Conservation (phyloP, 2,329 filamentous ascomycete genomes). For the Monosporascus sp. region DNA sequence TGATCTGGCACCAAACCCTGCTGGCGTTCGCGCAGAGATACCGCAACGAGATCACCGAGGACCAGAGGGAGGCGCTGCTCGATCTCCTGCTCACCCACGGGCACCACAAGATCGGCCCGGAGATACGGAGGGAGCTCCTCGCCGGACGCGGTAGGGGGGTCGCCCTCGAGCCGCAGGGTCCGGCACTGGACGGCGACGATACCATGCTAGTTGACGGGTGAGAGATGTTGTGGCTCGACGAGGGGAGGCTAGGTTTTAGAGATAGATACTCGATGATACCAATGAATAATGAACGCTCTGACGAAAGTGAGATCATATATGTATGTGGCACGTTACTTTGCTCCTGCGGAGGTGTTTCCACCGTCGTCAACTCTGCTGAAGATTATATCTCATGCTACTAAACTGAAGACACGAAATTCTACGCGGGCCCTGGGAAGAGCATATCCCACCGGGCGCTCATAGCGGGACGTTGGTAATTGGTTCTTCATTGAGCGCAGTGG, state of each 20-base stretch:
- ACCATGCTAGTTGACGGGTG: slow-evolving; percentile 70
- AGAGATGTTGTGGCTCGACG: neutral
- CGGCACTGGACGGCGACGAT: slow-evolving; percentile 70
- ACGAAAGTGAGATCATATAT: neutral
- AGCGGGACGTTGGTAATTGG: no score
- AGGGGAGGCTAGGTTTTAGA: neutral
- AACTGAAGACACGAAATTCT: no score
- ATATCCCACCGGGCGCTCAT: no score
- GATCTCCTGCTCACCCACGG: slow-evolving; percentile 81
- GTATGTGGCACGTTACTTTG: no score
- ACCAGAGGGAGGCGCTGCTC: slow-evolving; percentile 84
- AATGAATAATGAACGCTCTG: neutral
- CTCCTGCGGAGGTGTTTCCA: no score
- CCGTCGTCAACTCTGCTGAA: no score
- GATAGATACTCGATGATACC: slow-evolving; percentile 1
- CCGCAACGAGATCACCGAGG: slow-evolving; percentile 92
- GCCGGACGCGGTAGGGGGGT: slow-evolving; percentile 83
- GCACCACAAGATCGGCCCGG: slow-evolving; percentile 83
- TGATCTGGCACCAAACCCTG: slow-evolving; percentile 94
- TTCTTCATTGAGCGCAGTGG: no score
- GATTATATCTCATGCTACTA: no score
- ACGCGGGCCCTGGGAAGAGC: no score
- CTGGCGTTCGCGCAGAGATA: slow-evolving; percentile 91
- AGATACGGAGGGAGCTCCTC: slow-evolving; percentile 82
- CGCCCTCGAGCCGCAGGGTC: slow-evolving; percentile 52